A percentile compares a stretch with the other conserved stretches of the same genome.
Evolutionary conservation across 768 basidiomycete species (phyloP).

Genomic region (Hysterangium stoloniferum): DNA sequence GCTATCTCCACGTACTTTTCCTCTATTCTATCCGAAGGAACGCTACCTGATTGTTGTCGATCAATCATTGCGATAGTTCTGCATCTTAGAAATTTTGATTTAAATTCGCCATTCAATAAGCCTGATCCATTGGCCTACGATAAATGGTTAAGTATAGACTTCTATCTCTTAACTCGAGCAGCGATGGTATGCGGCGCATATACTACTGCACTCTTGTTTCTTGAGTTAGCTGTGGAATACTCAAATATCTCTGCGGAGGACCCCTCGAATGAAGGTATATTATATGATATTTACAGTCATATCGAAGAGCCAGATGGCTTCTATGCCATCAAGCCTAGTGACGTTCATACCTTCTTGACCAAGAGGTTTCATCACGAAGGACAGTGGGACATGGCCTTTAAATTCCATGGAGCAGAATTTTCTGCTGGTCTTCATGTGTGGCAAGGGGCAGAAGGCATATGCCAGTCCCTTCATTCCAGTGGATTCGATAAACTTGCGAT

Average conservation of each 20-base stretch:
- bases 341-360: constrained; percentile 74
- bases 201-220: constrained; percentile 82
- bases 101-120: constrained; percentile 29
- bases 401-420: constrained; percentile 77
- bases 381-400: constrained; percentile 88
- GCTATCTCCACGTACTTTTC: constrained; percentile 49
- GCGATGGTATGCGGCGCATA: constrained; percentile 77
- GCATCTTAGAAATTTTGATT: constrained; percentile 66
- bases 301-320: constrained; percentile 99
- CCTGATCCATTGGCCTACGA: constrained; percentile 42
- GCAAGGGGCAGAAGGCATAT: constrained; percentile 51
- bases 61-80: constrained; percentile 69
- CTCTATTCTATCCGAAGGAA: constrained; percentile 35
- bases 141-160: constrained; percentile 79
- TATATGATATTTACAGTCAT: constrained; percentile 90
- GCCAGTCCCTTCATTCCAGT: constrained; percentile 78
- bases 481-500: constrained; percentile 89
- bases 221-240: constrained; percentile 67
- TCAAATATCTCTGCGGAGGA: constrained; percentile 25
- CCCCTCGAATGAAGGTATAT: constrained; percentile 47
- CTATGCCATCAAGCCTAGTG: constrained; percentile 79
- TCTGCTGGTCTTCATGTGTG: constrained; percentile 47
- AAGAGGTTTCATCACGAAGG: constrained; percentile 88
- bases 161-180: constrained; percentile 56
- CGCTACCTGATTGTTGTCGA: constrained; percentile 37